phyloP scores from a whole-genome alignment of 2,329 filamentous ascomycete genomes.

The Thielaviopsis ethacetica region DNA sequence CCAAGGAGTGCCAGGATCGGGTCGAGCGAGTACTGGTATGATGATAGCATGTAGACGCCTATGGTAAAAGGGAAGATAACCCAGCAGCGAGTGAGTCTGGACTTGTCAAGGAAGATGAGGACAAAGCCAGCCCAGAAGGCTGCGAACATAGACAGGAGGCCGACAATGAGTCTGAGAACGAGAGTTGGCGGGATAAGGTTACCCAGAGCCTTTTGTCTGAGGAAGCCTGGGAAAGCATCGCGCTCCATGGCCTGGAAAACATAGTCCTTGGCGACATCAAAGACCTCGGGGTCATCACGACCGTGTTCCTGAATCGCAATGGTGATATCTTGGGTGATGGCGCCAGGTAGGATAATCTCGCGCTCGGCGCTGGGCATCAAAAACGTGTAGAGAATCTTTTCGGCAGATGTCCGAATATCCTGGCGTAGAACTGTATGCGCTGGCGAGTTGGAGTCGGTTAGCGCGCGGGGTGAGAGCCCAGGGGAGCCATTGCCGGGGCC shows the following conservation, averaged over 20 bases:
- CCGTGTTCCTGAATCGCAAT: constrained; percentile 77
- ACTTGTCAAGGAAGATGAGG: constrained; percentile 76
- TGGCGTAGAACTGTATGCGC: constrained; percentile 70
- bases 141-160: constrained; percentile 72
- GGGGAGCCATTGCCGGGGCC: constrained; percentile 31
- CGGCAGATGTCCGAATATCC: constrained; percentile 82
- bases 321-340: constrained; percentile 74
- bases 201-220: constrained; percentile 85
- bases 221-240: constrained; percentile 94
- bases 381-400: constrained; percentile 98
- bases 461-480: constrained; percentile 40
- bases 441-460: constrained; percentile 66
- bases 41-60: constrained; percentile 73
- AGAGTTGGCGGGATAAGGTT: constrained; percentile 88
- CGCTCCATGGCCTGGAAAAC: constrained; percentile 99
- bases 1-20: constrained; percentile 79
- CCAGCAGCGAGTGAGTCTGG: constrained; percentile 63
- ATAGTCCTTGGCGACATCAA: constrained; percentile 95
- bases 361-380: constrained; percentile 87
- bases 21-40: constrained; percentile 92
- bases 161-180: constrained; percentile 69
- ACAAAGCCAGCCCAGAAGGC: constrained; percentile 90
- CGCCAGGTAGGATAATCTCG: constrained; percentile 82
- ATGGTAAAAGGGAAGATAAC: constrained; percentile 84
- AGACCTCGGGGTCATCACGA: constrained; percentile 90